Evolutionary conservation across 148 eudicot genomes (phyloP).

Genomic region (Rhododendron ovatum): DNA sequence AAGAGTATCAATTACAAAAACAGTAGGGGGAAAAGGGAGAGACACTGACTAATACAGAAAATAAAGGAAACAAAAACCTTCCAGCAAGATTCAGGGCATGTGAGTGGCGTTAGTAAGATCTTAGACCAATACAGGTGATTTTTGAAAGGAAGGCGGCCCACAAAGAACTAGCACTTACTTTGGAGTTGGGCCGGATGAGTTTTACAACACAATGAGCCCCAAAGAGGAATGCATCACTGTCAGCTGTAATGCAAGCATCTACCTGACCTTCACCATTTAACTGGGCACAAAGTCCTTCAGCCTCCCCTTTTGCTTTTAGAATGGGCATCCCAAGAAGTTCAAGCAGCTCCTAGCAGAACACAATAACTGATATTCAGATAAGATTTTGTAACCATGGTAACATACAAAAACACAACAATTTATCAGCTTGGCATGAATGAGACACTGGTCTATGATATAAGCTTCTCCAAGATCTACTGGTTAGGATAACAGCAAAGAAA

Average conservation of each 20-base stretch:
- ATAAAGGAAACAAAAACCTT: not conserved
- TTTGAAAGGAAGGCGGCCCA: not conserved
- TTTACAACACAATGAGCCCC: slow-evolving; percentile 86
- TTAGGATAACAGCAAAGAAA: not conserved
- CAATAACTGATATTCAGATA: slow-evolving; percentile 5
- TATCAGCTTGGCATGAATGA: not conserved
- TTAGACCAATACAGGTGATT: not conserved
- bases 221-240: slow-evolving; percentile 85
- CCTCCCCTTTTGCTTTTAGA: slow-evolving; percentile 75
- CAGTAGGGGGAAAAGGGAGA: not conserved
- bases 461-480: not conserved
- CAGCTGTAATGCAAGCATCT: slow-evolving; percentile 94
- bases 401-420: not conserved
- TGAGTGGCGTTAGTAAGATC: not conserved
- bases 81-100: not conserved
- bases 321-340: slow-evolving; percentile 88
- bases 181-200: slow-evolving; percentile 58
- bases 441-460: not conserved
- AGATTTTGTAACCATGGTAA: not conserved
- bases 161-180: slow-evolving; percentile 30
- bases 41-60: not conserved
- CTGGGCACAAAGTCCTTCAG: slow-evolving; percentile 94
- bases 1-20: not conserved
- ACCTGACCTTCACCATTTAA: slow-evolving; percentile 74
- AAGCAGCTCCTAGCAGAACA: slow-evolving; percentile 61